phyloP scores from a whole-genome alignment of 768 basidiomycete genomes.

The Lentinus brumalis region DNA sequence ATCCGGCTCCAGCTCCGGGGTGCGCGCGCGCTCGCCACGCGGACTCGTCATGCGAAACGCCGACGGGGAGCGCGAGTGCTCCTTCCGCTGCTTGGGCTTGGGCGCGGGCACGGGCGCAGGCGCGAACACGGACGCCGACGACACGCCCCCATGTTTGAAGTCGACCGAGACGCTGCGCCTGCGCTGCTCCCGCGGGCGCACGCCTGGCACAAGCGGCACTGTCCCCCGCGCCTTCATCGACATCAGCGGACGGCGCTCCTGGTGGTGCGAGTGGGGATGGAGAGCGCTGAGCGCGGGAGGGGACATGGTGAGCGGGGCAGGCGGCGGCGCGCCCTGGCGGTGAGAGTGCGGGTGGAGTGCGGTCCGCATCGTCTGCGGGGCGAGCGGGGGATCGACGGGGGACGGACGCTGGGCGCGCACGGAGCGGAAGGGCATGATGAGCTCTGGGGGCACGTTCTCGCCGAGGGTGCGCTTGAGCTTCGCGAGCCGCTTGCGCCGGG shows the following conservation, averaged over 20 bases:
- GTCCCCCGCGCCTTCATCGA: not conserved
- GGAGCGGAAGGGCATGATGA: constrained; percentile 41
- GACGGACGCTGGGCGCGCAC: not conserved
- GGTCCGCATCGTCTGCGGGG: not conserved
- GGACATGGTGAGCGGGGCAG: not conserved
- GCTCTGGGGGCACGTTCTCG: constrained; percentile 58
- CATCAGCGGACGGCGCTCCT: not conserved
- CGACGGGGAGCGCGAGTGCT: not conserved
- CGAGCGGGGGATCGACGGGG: not conserved
- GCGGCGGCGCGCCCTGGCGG: not conserved
- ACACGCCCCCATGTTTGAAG: constrained; percentile 1
- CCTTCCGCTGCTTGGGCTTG: too few relatives aligned
- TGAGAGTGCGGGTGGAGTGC: not conserved
- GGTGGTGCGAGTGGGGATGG: not conserved
- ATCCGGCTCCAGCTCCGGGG: too few relatives aligned
- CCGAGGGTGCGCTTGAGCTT: constrained; percentile 61
- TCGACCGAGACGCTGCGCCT: constrained; percentile 24
- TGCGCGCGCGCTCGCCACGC: not conserved
- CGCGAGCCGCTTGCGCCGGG: constrained; percentile 52
- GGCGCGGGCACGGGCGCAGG: not conserved
- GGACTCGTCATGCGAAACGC: not conserved
- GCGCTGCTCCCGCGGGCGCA: not conserved
- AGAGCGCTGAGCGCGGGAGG: not conserved
- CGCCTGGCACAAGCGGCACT: not conserved
- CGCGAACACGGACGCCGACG: not conserved